Percentiles rank a stretch among this genome's conserved stretches.
Evolutionary conservation across 805 yeast species (phyloP).

Genomic region (Candida tallmaniae): DNA sequence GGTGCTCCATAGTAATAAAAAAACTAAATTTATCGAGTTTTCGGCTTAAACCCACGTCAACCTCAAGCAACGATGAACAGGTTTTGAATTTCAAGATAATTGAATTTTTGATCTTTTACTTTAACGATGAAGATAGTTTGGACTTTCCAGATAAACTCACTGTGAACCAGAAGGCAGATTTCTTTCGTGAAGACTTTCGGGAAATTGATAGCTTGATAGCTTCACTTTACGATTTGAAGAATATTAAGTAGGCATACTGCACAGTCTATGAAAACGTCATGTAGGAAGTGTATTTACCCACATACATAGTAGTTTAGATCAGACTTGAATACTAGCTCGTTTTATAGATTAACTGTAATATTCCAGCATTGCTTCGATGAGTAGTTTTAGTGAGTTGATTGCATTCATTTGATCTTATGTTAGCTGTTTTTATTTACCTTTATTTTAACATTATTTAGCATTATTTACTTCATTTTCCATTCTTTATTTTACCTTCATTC

Average conservation of each 20-base stretch:
- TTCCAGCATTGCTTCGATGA: too few species aligned
- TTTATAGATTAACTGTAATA: too few species aligned
- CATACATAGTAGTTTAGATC: too few species aligned
- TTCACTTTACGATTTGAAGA: slow-evolving; percentile 30
- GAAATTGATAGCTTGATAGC: slow-evolving; percentile 36
- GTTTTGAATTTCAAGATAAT: slow-evolving; percentile 58
- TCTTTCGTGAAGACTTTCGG: slow-evolving; percentile 34
- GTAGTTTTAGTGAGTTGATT: too few species aligned
- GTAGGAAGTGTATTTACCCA: too few species aligned
- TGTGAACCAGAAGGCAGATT: slow-evolving; percentile 27
- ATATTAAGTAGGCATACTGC: slow-evolving; percentile 1
- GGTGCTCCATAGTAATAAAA: slow-evolving; percentile 49
- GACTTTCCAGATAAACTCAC: slow-evolving; percentile 7
- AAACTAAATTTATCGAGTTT: slow-evolving; percentile 24
- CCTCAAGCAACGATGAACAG: slow-evolving; percentile 26
- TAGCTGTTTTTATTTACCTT: too few species aligned
- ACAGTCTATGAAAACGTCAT: too few species aligned
- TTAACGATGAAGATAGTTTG: slow-evolving; percentile 49
- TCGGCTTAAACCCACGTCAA: slow-evolving; percentile 4
- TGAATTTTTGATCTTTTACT: slow-evolving; percentile 66
- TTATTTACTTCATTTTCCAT: too few species aligned
- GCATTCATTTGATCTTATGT: too few species aligned
- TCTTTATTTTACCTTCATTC: too few species aligned
- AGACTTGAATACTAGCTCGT: too few species aligned
- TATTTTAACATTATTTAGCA: too few species aligned